Conservation (phyloP, 495 filamentous ascomycete species). For the Talaromyces nanjingensis region DNA sequence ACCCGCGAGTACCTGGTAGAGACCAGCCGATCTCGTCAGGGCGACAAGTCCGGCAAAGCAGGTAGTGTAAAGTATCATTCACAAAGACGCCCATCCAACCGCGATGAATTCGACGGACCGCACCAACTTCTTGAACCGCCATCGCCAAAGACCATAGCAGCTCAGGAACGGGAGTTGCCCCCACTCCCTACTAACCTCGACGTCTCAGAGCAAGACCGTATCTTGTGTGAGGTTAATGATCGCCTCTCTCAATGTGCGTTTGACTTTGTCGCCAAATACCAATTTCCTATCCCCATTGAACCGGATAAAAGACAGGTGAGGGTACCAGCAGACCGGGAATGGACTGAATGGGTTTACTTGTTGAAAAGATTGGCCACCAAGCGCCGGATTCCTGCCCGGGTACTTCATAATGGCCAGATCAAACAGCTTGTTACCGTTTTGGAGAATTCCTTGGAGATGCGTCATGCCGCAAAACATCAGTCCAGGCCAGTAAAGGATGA, state of each 20-base stretch:
- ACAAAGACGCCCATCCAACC: constrained; percentile 68
- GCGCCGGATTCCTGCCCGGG: constrained; percentile 71
- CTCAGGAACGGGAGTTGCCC: constrained; percentile 72
- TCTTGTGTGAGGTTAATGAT: constrained; percentile 74
- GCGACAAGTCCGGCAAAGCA: constrained; percentile 34
- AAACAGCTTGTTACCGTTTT: constrained; percentile 78
- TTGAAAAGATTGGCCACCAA: constrained; percentile 81
- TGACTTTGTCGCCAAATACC: constrained; percentile 84
- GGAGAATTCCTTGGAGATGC: constrained; percentile 80
- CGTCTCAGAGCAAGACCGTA: constrained; percentile 75
- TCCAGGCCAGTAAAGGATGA: constrained; percentile 82
- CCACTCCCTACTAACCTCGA: constrained; percentile 75
- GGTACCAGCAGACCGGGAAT: constrained; percentile 73
- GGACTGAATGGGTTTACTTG: constrained; percentile 89
- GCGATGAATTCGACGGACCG: constrained; percentile 84
- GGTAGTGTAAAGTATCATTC: constrained; percentile 48
- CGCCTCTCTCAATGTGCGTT: constrained; percentile 77
- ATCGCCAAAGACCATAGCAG: constrained; percentile 54
- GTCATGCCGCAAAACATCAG: constrained; percentile 77
- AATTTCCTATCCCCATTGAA: constrained; percentile 79
- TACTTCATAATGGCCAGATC: constrained; percentile 83
- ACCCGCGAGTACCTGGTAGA: constrained; percentile 36
- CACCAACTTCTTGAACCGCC: constrained; percentile 70
- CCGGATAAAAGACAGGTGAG: constrained; percentile 73
- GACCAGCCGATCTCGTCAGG: constrained; percentile 25